These are phyloP conservation scores for Kluyveromyces starmeri DNA, from an alignment of 805 yeast genomes.

Conservation along the genomic window DNA sequence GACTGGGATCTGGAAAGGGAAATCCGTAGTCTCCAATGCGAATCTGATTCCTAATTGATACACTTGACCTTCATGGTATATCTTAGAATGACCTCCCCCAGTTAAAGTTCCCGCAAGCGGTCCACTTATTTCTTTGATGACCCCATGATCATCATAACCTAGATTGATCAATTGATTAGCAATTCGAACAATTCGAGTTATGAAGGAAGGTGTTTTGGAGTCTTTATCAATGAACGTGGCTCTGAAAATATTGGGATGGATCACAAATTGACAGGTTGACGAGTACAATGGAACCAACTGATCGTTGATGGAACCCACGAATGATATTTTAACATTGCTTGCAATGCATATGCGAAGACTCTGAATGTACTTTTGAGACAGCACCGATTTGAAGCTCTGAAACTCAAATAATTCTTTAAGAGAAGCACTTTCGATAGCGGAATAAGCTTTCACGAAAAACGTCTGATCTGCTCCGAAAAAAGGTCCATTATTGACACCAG, in stretches of 20 bases:
- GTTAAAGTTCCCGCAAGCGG: slow-evolving; percentile 84
- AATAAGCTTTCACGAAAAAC: slow-evolving; percentile 75
- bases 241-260: slow-evolving; percentile 83
- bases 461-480: slow-evolving; percentile 86
- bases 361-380: slow-evolving; percentile 61
- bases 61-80: slow-evolving; percentile 78
- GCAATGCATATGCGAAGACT: slow-evolving; percentile 55
- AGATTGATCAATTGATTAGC: slow-evolving; percentile 66
- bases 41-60: slow-evolving; percentile 72
- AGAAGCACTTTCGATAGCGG: slow-evolving; percentile 84
- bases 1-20: slow-evolving; percentile 34
- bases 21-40: slow-evolving; percentile 63
- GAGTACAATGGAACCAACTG: slow-evolving; percentile 91
- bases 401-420: slow-evolving; percentile 80
- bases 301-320: slow-evolving; percentile 86
- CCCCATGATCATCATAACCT: slow-evolving; percentile 80
- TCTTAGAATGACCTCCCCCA: slow-evolving; percentile 89
- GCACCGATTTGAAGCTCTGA: slow-evolving; percentile 64
- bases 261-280: slow-evolving; percentile 68
- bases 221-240: slow-evolving; percentile 84
- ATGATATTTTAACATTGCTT: slow-evolving; percentile 67
- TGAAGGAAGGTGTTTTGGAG: slow-evolving; percentile 71
- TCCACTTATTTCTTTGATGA: slow-evolving; percentile 72
- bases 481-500: slow-evolving; percentile 92
- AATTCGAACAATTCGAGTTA: slow-evolving; percentile 61